Base-by-base conservation (phyloP, 305 asterid species). In the Coffea humblotiana region DNA sequence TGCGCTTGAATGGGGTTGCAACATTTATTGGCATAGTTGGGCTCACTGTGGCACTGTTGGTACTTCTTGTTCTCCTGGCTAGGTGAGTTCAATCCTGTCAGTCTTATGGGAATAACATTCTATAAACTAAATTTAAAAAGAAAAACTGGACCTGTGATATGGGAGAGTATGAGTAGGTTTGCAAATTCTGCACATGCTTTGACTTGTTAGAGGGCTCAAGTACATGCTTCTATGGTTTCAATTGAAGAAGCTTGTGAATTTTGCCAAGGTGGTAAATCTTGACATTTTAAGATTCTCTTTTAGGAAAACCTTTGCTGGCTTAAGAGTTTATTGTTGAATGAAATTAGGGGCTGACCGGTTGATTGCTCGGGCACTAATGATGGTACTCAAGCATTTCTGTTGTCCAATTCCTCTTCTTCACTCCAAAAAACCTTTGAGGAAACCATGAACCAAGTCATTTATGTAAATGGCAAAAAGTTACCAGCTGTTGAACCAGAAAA, bases 21-120 rank as follows among this genome's bases (percentile, higher is more conserved):
- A 96, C 98, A 66, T 94, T 94, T 86, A 91, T 96, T 13, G 99
- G 99, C 88, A 86, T 87, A 51, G 98, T 96, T 81, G 99, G 99
- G 80, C 93, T 96, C 70, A 79, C 92, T 0, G 99, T 96, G 83
- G 99, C 99, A 80, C 82, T 88, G 74, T 76, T 79, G 65, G 98
- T 96, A 75, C 97, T 96, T 65, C 15, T 91, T 81, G 84, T 94
- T 85, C 97, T 96, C 78, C 77, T 91, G 88, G 79, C 83, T 71
- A 92, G 99, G 99, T 96, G 87, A 84, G 81, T 52, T 72, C 63
- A 37, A 5, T 40, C 76, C 25, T 37, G 74, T 29, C 45, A 37
- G 68, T 71, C 52, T 10, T 64, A 37, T 32, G 64, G 52, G 72
- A 29, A 29, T 77, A 51, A 66, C 65, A 68, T 71, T 61, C 71